Base-by-base conservation (phyloP, 2,329 filamentous ascomycete species). In the Stagonosporopsis chrysanthemi region DNA sequence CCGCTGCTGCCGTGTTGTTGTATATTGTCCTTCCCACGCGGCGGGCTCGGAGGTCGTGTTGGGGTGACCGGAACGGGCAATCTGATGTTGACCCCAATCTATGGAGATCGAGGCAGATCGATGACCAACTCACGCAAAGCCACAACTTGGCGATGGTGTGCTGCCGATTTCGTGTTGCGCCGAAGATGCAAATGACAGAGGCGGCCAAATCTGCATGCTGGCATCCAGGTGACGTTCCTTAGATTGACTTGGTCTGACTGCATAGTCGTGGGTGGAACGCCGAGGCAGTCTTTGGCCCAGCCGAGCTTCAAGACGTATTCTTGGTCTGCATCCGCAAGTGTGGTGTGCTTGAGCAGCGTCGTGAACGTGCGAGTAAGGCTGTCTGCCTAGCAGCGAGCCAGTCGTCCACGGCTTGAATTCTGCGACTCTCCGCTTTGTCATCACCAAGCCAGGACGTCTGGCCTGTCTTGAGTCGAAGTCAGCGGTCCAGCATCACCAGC, bases 1-100 rank as follows among this genome's bases (percentile, higher is more conserved):
- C 2, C 6, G 9, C 6, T 8, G 4, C 58, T 44, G 52, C 29
- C 51, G 48, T 56, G 22, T 35, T 38, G 45, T 15, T 35, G 28
- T 64, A 65, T 41, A 67, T 70, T 69, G 47, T 52, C 36, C 49
- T 62, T 58, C 61, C 67, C 63, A 66, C 56, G 57, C 64, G 61
- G 60, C 63, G 63, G 69, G 52, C 55, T 59, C 54, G 56, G 57
- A 48, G 47, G 51, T 19, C 61, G 56, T 65, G 40, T 58, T 52
- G 22, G 50, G 56, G 48, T 56, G 53, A 52, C 66, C 64, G 23
- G 62, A 64, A 54, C 28, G 22, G 60, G 58, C 39, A 63, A 52
- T 65, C 45, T 63, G 49, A 71, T 63, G 72, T 71, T 70, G 58
- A 53, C 56, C 40, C 28, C 54, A 60, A 49, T 53, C 38, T 58